Percentiles rank a stretch among this genome's conserved stretches.
Conservation (phyloP, 176 grass and related monocot species). For the Rhynchospora tenuis region DNA sequence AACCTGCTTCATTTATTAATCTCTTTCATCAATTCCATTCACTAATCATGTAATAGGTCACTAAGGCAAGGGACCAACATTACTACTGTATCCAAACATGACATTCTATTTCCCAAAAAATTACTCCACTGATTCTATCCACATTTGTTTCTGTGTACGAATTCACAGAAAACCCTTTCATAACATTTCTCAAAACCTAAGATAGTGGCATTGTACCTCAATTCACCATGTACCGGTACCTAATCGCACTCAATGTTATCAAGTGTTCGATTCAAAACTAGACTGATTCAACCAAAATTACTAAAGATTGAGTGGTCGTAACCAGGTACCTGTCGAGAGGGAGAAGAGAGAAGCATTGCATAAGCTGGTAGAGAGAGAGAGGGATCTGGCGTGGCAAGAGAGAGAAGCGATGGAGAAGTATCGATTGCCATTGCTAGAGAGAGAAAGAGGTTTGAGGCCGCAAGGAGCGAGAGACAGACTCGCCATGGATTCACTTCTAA, state of each 20-base stretch:
- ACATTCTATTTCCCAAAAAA: not conserved
- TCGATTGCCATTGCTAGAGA: constrained; percentile 10
- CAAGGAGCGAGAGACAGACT: constrained; percentile 23
- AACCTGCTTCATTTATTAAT: constrained; percentile 4
- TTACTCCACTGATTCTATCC: not conserved
- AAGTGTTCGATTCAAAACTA: not conserved
- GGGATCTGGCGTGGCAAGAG: not conserved
- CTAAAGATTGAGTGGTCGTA: not conserved
- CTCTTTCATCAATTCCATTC: not conserved
- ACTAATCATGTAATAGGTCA: not conserved
- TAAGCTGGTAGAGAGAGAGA: not conserved
- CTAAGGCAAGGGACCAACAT: not conserved
- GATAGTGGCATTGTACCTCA: not conserved
- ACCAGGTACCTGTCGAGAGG: constrained; percentile 7
- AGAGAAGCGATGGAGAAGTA: not conserved
- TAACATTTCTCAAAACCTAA: too few species aligned
- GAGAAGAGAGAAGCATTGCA: constrained; percentile 19
- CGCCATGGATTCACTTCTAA: constrained; percentile 13
- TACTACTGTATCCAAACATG: not conserved
- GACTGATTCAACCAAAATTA: not conserved
- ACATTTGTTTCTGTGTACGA: not conserved
- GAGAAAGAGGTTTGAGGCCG: constrained; percentile 16
- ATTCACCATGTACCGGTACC: not conserved
- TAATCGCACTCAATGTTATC: not conserved
- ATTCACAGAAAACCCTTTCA: not conserved